These are phyloP conservation scores for Pichia sp. DNA, from an alignment of 1,139 yeast species.

Conservation along the genomic window DNA sequence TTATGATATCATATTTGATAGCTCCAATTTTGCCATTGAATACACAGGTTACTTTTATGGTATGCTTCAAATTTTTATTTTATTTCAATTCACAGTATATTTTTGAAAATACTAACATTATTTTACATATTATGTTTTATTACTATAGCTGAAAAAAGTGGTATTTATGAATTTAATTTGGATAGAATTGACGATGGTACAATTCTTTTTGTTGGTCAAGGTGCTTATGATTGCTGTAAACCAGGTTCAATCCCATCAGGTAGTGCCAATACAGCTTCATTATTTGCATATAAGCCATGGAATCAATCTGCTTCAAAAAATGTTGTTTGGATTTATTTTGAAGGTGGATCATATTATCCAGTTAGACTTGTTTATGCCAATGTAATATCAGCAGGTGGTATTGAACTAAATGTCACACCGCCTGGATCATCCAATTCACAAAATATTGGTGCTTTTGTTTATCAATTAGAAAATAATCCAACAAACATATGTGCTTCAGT, in stretches of 20 bases:
- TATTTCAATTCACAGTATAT: not conserved
- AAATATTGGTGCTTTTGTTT: conserved; percentile 6
- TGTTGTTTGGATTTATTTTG: conserved; percentile 4
- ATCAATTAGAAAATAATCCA: conserved; percentile 6
- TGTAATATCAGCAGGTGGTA: conserved; percentile 5
- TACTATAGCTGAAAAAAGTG: conserved; percentile 18
- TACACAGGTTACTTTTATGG: conserved; percentile 12
- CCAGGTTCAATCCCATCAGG: conserved; percentile 8
- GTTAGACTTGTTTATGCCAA: conserved; percentile 13
- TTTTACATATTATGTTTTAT: not conserved
- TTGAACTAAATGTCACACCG: conserved; percentile 12
- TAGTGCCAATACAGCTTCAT: not conserved
- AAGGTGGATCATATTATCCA: conserved; percentile 13
- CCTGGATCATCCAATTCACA: conserved; percentile 16
- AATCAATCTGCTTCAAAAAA: not conserved
- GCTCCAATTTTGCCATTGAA: conserved; percentile 10
- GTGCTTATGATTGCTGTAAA: conserved; percentile 28
- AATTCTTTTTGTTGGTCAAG: conserved; percentile 23
- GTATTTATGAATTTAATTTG: conserved; percentile 23
- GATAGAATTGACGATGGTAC: conserved; percentile 26
- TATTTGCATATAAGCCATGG: conserved; percentile 3
- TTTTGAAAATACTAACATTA: not conserved
- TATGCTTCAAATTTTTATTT: not conserved
- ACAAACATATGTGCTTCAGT: conserved; percentile 8
- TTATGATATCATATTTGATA: conserved; percentile 2